Base-by-base conservation (phyloP, 1,284 basidiomycete genomes). In the Chiua sp. region DNA sequence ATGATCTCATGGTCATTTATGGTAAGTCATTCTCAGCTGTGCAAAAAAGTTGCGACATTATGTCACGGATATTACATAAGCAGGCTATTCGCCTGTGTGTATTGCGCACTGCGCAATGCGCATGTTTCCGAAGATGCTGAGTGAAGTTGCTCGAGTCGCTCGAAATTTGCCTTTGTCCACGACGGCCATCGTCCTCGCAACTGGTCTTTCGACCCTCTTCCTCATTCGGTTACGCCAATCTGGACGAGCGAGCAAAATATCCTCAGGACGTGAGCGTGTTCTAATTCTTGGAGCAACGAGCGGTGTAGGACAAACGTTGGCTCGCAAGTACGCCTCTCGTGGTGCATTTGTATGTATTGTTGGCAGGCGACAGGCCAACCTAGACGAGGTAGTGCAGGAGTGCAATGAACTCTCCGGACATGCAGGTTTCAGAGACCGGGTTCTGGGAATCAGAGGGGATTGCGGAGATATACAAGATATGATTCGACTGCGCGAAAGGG, bases 271-370 rank as follows among this genome's bases (percentile, higher is more conserved):
- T 11, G 93, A 96, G 70, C 86, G 91, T 2, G 90, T 96, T 10
- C 74, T 95, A 15, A 81, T 96, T 59, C 77, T 96, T 32, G 94
- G 94, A 20, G 93, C 90, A 2, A 90, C 91, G 10, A 89, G 87
- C 48, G 94, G 95, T 0, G 87, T 96, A 20, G 95, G 95, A 3
- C 82, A 85, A 55, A 81, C 83, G 4, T 80, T 96, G 23, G 93
- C 93, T 2, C 77, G 82, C 18, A 79, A 84, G 60, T 97, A 97
- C 68, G 88, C 91, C 5, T 72, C 78, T 54, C 80, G 92, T 23
- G 93, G 93, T 12, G 92, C 93, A 7, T 80, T 79, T 50, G 82
- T 96, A 13, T 93, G 90, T 71, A 72, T 96, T 4, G 88, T 96
- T n/a, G 93, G 91, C 2, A 81, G 95, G 32, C 80, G 91, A 56